Base-by-base conservation (phyloP, 1,284 basidiomycete species). In the Cutaneotrichosporon daszewskae region DNA sequence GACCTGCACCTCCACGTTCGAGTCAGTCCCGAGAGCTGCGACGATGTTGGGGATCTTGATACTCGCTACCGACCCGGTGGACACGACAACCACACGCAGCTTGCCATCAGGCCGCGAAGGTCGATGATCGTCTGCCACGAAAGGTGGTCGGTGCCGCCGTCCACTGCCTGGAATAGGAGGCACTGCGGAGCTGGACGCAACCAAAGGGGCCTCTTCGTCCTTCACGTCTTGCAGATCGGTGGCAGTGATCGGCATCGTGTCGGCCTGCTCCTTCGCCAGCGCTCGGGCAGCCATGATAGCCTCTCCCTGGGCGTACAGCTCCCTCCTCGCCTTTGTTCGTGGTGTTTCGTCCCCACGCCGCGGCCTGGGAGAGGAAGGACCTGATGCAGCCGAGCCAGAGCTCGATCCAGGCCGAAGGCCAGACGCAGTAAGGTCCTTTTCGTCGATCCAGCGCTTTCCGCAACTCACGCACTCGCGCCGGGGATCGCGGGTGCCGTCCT, bases 1-100 rank as follows among this genome's bases (percentile, higher is more conserved):
- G 5, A 97, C 82, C 61, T 96, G 81, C 0, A 98, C 78, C 32
- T 80, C 79, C 40, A 96, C 83, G 44, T 81, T 77, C 37, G 71
- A 62, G 60, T 87, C 80, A 85, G 90, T 48, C 10, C 37, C 25
- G 10, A 52, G 46, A 5, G 28, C 82, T 23, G 79, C 71, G 3
- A 90, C 86, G 41, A 98, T 96, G 28, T 94, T 75, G 1, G 91
- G 90, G 1, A 85, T 81, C 64, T 97, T 97, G 60, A 98, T 79
- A 40, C 87, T 88, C 0, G 94, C 94, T 1, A 98, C 94, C 57
- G 88, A 94, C 11, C 94, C 92, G 0, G 89, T 88, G 0, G 85
- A 82, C 39, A 94, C 83, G 31, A 98, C 73, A 6, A 97, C 73
- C 28, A 96, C 79, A 63, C 96, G 74, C 33, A 73, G 60, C 32